phyloP scores from a whole-genome alignment of 495 filamentous ascomycete species.

The Neurospora tetrasperma region DNA sequence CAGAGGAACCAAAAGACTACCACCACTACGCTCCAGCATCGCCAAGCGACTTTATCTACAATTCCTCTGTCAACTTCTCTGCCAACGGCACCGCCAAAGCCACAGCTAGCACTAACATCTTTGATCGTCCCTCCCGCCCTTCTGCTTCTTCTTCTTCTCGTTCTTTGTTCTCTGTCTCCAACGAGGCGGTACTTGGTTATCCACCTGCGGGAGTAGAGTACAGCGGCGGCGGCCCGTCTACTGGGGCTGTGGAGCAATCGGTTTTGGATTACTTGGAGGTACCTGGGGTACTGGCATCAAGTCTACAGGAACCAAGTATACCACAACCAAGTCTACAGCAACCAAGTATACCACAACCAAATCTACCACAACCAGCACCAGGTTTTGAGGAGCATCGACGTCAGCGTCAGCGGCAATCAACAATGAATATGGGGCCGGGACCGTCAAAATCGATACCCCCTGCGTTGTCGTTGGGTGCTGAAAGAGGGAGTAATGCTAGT shows the following conservation, averaged over 20 bases:
- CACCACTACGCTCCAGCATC: neutral
- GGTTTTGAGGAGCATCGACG: neutral
- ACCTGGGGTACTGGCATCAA: no score
- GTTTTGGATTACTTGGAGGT: no score
- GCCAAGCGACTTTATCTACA: conserved; percentile 20
- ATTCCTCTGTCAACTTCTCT: neutral
- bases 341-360: no score
- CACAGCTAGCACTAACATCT: neutral
- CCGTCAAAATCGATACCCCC: neutral
- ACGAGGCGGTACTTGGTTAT: no score
- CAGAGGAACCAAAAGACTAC: neutral
- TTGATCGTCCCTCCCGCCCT: neutral
- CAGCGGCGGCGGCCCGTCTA: no score
- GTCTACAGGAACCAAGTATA: no score
- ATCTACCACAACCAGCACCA: neutral
- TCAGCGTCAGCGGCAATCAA: neutral
- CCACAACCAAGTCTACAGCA: no score
- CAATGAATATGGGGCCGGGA: neutral
- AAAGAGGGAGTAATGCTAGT: neutral
- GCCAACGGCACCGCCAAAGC: neutral
- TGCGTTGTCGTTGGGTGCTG: neutral
- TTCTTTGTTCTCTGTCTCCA: no score
- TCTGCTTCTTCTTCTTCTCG: no score
- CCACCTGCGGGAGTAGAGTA: no score
- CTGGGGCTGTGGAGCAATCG: no score